phyloP scores from a whole-genome alignment of 225 moss, liverwort and hornwort species.

The Sphagnum contortum region DNA sequence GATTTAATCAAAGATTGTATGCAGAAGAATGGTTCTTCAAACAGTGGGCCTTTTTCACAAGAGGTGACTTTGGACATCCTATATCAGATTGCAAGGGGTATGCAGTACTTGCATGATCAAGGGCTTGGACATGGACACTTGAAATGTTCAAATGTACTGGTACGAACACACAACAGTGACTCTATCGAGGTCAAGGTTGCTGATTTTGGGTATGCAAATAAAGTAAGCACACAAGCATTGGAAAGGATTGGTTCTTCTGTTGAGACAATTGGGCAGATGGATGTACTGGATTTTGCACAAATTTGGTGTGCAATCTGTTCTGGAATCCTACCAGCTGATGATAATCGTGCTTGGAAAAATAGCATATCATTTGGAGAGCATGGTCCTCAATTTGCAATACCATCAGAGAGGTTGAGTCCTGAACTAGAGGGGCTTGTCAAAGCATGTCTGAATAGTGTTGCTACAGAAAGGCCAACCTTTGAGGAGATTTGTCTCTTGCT shows the following conservation, averaged over 20 bases:
- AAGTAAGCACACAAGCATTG: too few species aligned
- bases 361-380: too few species aligned
- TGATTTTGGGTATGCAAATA: constrained; percentile 5
- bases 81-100: constrained; percentile 30
- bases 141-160: constrained; percentile 41
- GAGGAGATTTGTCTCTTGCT: constrained; percentile 12
- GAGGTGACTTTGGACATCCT: constrained; percentile 23
- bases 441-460: constrained; percentile 14
- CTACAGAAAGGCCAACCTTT: constrained; percentile 16
- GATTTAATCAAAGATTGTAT: constrained; percentile 23
- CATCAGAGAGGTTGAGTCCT: constrained; percentile 5
- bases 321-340: too few species aligned
- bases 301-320: too few species aligned
- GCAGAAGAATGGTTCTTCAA: constrained; percentile 6
- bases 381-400: too few species aligned
- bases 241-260: too few species aligned
- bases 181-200: constrained; percentile 27
- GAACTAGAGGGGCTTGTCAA: constrained; percentile 10
- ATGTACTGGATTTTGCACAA: too few species aligned
- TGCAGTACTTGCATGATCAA: constrained; percentile 29
- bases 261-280: too few species aligned
- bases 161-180: constrained; percentile 1
- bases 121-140: constrained; percentile 21
- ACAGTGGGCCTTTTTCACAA: constrained; percentile 17
- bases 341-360: too few species aligned